These are phyloP conservation scores for Magnolia kwangsiensis DNA, from an alignment of 164 flowering plant species.

Conservation along the genomic window DNA sequence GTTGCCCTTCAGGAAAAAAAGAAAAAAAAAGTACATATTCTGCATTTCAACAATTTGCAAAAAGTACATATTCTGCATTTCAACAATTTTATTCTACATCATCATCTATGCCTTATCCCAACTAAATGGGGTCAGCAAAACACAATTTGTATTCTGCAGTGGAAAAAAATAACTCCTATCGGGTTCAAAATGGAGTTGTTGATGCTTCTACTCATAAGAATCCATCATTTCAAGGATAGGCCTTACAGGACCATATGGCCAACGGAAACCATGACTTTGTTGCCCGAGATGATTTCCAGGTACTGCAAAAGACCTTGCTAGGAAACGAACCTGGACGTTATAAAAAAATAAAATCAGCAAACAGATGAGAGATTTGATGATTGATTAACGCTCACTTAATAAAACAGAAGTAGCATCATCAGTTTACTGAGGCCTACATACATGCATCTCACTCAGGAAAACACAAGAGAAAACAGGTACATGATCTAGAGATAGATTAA, in stretches of 20 bases:
- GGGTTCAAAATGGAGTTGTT: not conserved
- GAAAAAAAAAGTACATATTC: no score
- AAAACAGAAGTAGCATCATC: no score
- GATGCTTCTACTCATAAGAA: not conserved
- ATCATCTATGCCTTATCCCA: no score
- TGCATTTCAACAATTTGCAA: no score
- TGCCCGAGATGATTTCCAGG: slow-evolving; percentile 99
- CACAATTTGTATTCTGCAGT: not conserved
- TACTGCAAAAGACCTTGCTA: slow-evolving; percentile 92
- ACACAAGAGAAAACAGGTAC: not conserved
- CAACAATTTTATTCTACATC: no score
- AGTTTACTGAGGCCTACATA: no score
- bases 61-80: no score
- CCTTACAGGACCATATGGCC: slow-evolving; percentile 99
- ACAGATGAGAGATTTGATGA: not conserved
- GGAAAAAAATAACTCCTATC: not conserved
- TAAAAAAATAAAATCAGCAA: not conserved
- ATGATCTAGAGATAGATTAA: not conserved
- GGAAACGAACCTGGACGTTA: slow-evolving; percentile 74
- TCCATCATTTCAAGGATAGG: slow-evolving; percentile 1
- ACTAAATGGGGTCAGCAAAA: no score
- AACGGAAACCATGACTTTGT: slow-evolving; percentile 94
- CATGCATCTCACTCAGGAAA: not conserved
- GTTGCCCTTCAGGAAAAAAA: no score
- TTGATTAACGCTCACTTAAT: not conserved